Evolutionary conservation across 129 eudicot species (phyloP).

Genomic region (Logfia minima): DNA sequence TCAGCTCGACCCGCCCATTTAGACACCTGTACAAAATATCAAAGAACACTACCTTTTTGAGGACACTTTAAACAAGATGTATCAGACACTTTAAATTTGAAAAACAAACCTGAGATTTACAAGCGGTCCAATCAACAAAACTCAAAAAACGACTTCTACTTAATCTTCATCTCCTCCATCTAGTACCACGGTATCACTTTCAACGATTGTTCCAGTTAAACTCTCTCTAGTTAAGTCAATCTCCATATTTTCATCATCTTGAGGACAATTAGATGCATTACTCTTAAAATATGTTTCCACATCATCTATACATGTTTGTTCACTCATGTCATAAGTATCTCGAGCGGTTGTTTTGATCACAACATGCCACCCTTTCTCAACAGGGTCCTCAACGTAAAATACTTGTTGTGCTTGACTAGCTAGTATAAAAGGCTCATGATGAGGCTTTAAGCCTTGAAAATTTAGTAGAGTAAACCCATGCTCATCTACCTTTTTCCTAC

Average conservation of each 20-base stretch:
- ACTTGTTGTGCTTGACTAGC: conserved; percentile 23
- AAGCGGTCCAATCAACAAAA: too few species aligned
- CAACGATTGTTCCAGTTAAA: background rate
- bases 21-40: too few species aligned
- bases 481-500: conserved; percentile 8
- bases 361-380: conserved; percentile 18
- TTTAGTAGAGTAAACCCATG: conserved; percentile 14
- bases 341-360: conserved; percentile 19
- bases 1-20: too few species aligned
- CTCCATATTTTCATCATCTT: too few species aligned
- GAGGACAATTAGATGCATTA: too few species aligned
- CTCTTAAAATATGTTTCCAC: background rate
- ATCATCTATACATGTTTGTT: conserved; percentile 5
- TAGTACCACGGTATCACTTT: background rate
- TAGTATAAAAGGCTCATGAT: conserved; percentile 23
- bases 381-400: conserved; percentile 5
- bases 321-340: conserved; percentile 23
- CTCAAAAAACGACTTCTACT: too few species aligned
- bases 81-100: too few species aligned
- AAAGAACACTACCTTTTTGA: too few species aligned
- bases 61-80: too few species aligned
- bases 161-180: too few species aligned
- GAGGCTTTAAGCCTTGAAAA: conserved; percentile 4
- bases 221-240: conserved; percentile 4
- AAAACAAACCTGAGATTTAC: too few species aligned